A percentile compares a stretch with the other conserved stretches of the same genome.
Conservation (phyloP, 148 eudicot genomes). For the Polygonum maritimum region DNA sequence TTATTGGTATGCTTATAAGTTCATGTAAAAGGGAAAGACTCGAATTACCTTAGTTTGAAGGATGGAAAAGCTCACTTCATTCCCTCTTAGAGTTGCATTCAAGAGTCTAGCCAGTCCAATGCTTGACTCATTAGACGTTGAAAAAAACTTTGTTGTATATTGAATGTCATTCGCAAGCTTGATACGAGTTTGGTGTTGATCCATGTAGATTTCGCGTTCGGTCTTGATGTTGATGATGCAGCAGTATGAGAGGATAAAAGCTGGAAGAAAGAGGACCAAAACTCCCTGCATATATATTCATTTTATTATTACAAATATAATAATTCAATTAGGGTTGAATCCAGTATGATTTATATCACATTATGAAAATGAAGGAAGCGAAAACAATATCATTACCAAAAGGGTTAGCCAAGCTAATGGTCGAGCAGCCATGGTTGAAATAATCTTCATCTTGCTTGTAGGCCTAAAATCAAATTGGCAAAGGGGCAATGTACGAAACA, state of each 20-base stretch:
- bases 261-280: conserved; percentile 30
- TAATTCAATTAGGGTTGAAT: background rate
- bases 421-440: background rate
- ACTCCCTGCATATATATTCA: conserved; percentile 39
- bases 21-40: too few species aligned
- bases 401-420: background rate
- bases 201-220: conserved; percentile 25
- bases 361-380: background rate
- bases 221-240: conserved; percentile 21
- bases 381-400: background rate
- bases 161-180: conserved; percentile 28
- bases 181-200: conserved; percentile 14
- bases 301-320: background rate
- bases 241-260: conserved; percentile 41
- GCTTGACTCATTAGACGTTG: conserved; percentile 32
- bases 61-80: conserved; percentile 21
- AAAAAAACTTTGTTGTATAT: conserved; percentile 21
- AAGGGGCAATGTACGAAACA: too few species aligned
- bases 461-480: background rate
- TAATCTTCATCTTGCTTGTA: background rate
- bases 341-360: background rate
- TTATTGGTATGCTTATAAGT: too few species aligned
- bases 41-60: conserved; percentile 23
- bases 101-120: conserved; percentile 28
- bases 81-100: conserved; percentile 12